Percentiles rank a stretch among this genome's conserved stretches.
phyloP scores from a whole-genome alignment of 2,329 filamentous ascomycete genomes.

The Diplodia scrobiculata region DNA sequence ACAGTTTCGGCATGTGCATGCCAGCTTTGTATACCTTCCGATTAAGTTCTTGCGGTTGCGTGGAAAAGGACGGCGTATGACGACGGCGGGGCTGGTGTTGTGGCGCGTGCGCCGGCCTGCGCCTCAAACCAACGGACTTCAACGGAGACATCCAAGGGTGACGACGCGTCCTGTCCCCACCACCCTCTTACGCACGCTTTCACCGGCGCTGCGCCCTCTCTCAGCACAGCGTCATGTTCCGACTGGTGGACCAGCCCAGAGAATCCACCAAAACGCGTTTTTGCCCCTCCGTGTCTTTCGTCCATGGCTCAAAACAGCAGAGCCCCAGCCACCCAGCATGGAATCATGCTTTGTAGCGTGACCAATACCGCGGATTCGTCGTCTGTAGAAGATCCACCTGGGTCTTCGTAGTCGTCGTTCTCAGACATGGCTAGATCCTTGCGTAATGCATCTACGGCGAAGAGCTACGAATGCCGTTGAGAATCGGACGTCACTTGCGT shows the following conservation, averaged over 20 bases:
- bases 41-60: background rate
- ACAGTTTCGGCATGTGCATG: background rate
- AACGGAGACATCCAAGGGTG: background rate
- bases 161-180: conserved; percentile 16
- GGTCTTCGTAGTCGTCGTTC: background rate
- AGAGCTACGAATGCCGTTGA: background rate
- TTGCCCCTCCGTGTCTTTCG: background rate
- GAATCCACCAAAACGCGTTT: background rate
- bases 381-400: background rate
- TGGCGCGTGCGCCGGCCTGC: conserved; percentile 18
- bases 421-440: background rate
- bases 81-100: conserved; percentile 7
- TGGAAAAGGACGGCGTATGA: background rate
- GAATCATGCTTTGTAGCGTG: background rate
- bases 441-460: background rate
- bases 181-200: background rate
- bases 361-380: background rate
- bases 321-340: conserved; percentile 1
- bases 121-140: conserved; percentile 1
- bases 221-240: background rate
- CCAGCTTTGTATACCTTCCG: background rate
- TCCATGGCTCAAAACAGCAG: background rate
- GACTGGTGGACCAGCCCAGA: background rate
- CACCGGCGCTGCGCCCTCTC: background rate
- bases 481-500: background rate